Base-by-base conservation (phyloP, 1,139 yeast genomes). In the Candida sojae region DNA sequence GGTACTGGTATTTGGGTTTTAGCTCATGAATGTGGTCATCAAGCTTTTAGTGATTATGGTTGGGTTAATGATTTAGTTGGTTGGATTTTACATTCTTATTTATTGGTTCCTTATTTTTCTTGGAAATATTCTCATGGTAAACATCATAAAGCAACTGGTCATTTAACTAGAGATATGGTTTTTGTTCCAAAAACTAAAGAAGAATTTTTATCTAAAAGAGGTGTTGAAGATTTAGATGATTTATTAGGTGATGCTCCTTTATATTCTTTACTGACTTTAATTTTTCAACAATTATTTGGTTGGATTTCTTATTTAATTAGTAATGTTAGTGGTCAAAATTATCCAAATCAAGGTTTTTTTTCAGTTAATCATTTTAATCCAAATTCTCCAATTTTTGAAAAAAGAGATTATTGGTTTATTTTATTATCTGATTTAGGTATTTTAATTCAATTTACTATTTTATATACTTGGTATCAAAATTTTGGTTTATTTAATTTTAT, bases 11-110 rank as follows among this genome's bases (percentile, higher is more conserved):
- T 86, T 55, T 88, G 96, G 96, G 86, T 88, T 53, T 68, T 88
- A 66, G 96, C 96, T 51, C 96, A 88, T 68, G 96, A 88, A 70
- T 88, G 96, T 73, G 96, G 96, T 47, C 96, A 88, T 68, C 86
- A 84, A 50, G 96, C 96, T 31, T 88, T 88, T 62, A 81, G 88
- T 28, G 90, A 87, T 60, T 84, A 83, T 62, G 79, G 79, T 54
- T 65, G 73, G 63, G 79, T 88, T 54, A 88, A 88, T 66, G 93
- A 88, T 65, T 67, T 80, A 43, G 83, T 85, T 44, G 96, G 96
- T 47, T 88, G 96, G 96, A 71, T 86, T 34, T 71, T 88, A 53
- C 96, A 88, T 71, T 86, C 95, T 34, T 83, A 81, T 61, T 74
- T 85, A 61, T 68, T 88, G 54, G 96, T 88, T 49, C 96, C 96